Conservation (phyloP, 805 yeast species). For the Candida andamanensis region DNA sequence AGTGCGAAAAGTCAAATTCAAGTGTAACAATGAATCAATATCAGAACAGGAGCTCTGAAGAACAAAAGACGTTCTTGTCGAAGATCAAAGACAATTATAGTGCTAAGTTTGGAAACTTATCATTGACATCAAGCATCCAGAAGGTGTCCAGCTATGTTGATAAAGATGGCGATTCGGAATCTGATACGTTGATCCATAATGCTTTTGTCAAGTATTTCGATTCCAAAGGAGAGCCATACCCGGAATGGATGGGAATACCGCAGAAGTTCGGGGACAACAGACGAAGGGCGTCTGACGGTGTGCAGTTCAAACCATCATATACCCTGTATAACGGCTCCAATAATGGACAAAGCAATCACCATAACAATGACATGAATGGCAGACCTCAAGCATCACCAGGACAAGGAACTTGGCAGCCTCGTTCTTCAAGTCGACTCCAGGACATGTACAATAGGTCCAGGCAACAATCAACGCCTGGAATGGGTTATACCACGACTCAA, state of each 20-base stretch:
- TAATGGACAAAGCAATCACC: not conserved
- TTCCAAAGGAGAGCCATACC: slow-evolving; percentile 26
- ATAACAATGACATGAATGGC: slow-evolving; percentile 7
- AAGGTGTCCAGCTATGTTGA: slow-evolving; percentile 19
- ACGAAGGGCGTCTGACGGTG: not conserved
- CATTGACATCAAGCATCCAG: slow-evolving; percentile 20
- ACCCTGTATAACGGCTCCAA: slow-evolving; percentile 14
- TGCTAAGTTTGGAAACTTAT: slow-evolving; percentile 32
- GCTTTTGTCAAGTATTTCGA: slow-evolving; percentile 39
- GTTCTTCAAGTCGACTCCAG: slow-evolving; percentile 31
- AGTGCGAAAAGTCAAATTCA: not conserved
- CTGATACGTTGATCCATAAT: slow-evolving; percentile 38
- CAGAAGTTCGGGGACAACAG: not conserved
- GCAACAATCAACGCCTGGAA: slow-evolving; percentile 32
- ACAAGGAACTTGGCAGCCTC: slow-evolving; percentile 20
- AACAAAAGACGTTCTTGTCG: slow-evolving; percentile 21
- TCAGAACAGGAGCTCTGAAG: slow-evolving; percentile 11
- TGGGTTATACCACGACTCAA: slow-evolving; percentile 20
- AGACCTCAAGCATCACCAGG: slow-evolving; percentile 1
- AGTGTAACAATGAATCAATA: slow-evolving; percentile 8
- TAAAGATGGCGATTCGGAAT: slow-evolving; percentile 33
- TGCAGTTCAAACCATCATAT: slow-evolving; percentile 24
- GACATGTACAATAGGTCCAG: slow-evolving; percentile 38
- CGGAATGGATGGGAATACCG: slow-evolving; percentile 40
- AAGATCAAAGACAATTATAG: slow-evolving; percentile 35